Conservation (phyloP, 768 basidiomycete genomes). For the Mycena crocata region DNA sequence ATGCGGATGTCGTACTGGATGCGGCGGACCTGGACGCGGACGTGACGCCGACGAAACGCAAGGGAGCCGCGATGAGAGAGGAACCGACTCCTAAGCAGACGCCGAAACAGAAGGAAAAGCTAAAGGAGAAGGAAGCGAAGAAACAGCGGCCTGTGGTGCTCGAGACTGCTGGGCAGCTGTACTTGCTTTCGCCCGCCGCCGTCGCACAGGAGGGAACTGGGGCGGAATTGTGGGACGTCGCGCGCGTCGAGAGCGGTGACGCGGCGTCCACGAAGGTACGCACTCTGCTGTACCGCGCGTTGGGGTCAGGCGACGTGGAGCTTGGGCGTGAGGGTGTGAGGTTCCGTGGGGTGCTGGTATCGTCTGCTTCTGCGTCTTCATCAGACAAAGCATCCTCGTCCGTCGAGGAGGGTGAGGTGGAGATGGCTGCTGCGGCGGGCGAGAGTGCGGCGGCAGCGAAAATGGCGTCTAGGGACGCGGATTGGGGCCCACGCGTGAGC, state of each 20-base stretch:
- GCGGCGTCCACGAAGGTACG: background rate
- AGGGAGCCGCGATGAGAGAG: too few species aligned
- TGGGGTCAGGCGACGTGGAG: slow-evolving; percentile 16
- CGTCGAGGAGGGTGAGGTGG: background rate
- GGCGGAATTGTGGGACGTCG: slow-evolving; percentile 13
- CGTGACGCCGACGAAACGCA: too few species aligned
- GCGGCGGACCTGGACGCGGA: background rate
- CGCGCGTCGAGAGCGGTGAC: background rate
- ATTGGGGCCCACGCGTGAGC: slow-evolving; percentile 1
- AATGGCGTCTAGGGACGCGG: background rate
- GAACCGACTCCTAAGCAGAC: background rate
- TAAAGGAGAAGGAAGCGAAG: background rate
- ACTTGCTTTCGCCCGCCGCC: background rate
- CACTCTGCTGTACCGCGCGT: slow-evolving; percentile 11
- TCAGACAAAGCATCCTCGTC: too few species aligned
- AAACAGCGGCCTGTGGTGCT: slow-evolving; percentile 22
- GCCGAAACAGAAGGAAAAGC: background rate
- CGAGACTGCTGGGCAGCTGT: slow-evolving; percentile 7
- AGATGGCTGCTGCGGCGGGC: background rate
- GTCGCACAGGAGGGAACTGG: background rate
- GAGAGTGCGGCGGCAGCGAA: background rate
- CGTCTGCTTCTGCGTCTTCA: too few species aligned
- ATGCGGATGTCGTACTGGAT: background rate
- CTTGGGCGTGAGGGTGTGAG: slow-evolving; percentile 17
- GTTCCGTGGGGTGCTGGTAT: slow-evolving; percentile 28